Conservation (phyloP, 2,329 filamentous ascomycete genomes). For the Ceratocystis cubensis region DNA sequence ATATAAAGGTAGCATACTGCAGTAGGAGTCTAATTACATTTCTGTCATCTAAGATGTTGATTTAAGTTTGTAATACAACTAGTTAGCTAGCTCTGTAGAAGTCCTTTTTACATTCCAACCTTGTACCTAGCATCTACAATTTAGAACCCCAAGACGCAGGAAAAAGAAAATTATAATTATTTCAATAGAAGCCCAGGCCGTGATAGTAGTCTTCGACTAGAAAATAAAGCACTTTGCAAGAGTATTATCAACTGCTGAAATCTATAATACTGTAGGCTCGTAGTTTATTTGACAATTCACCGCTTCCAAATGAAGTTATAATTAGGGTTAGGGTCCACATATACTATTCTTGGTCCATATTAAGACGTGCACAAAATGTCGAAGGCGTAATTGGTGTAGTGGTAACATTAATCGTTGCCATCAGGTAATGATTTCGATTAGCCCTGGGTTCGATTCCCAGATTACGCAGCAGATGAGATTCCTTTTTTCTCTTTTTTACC, state of each 20-base stretch:
- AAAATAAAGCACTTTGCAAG: no score
- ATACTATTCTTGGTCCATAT: background rate
- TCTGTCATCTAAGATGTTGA: background rate
- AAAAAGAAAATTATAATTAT: no score
- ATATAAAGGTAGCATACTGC: conserved; percentile 13
- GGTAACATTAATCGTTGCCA: conserved; percentile 15
- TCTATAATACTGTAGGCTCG: background rate
- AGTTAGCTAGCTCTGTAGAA: no score
- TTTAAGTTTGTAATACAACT: no score
- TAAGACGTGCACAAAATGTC: background rate
- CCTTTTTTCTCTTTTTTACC: background rate
- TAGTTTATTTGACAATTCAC: background rate
- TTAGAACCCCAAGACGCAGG: no score
- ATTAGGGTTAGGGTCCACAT: background rate
- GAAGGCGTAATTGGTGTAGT: conserved; percentile 10
- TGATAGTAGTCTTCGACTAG: no score
- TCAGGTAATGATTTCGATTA: conserved; percentile 16
- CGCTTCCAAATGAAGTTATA: background rate
- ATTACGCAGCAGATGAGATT: conserved; percentile 2
- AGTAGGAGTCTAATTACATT: background rate
- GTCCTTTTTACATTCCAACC: no score
- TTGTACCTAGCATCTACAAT: no score
- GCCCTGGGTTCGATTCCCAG: conserved; percentile 17
- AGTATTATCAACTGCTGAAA: no score
- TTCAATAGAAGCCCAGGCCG: no score